Evolutionary conservation across 257 asterid species (phyloP), one percentile per base, ranked within the genome.

Genomic region (Solanum tarapatanum): DNA sequence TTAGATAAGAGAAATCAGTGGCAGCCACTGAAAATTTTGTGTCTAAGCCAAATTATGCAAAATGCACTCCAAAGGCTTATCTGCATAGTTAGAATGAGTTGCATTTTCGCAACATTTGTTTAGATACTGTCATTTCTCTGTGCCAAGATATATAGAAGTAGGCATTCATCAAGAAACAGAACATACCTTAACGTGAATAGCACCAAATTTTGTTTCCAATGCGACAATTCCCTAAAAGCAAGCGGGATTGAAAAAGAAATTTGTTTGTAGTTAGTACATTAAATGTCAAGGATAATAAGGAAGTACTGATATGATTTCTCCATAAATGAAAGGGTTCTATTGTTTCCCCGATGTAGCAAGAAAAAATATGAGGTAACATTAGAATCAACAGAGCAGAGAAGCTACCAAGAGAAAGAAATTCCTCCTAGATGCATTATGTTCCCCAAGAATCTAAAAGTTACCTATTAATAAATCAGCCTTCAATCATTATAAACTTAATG

Each of bases 121-220:
- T 19, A 48, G 75, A 45, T 64, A 32, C 74, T 3, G 13, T 26
- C 74, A 39, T 68, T 24, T 39, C 37, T 13, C 62, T 37, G 80
- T 66, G 10, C 41, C 80, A 64, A 68, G 37, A 62, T 32, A 64
- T 16, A n/a, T 23, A n/a, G 28, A 51, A 33, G 41, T 62, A 37
- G 55, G 35, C 62, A 73, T n/a, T 73, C 62, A 60, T 51, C 84
- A 72, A 74, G 87, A 43, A 84, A 19, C 26, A 84, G 68, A 64
- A n/a, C 37, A 26, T 93, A 97, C 99, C 98, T 94, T 97, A 86
- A 97, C 92, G 89, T 92, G 99, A 87, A 97, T 93, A 87, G 93
- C 92, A 68, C 99, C 99, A 86, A 95, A 77, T 87, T 95, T 93
- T 26, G 99, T 97, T 88, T 92, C 98, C 87, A 97, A 84, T 45